A percentile compares a stretch with the other conserved stretches of the same genome.
These are phyloP conservation scores for Wickerhamiella azyma DNA, from an alignment of 805 yeast species.

Conservation along the genomic window DNA sequence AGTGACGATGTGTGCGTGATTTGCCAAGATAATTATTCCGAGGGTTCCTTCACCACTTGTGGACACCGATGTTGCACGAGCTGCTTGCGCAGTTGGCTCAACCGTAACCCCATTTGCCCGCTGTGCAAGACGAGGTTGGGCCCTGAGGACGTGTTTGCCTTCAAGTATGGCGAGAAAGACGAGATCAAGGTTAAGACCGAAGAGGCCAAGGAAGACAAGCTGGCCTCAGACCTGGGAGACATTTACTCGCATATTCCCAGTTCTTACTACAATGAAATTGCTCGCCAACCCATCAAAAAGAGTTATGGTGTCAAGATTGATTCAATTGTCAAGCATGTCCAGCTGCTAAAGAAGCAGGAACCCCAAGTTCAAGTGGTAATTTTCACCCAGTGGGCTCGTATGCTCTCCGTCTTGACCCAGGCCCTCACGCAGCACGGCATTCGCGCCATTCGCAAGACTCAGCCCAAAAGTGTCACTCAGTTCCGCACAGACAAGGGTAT, in stretches of 20 bases:
- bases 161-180: background rate
- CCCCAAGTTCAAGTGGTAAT: conserved; percentile 64
- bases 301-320: conserved; percentile 81
- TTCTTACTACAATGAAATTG: conserved; percentile 27
- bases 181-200: background rate
- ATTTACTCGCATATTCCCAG: conserved; percentile 21
- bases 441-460: conserved; percentile 1
- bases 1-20: conserved; percentile 42
- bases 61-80: conserved; percentile 84
- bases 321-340: conserved; percentile 57
- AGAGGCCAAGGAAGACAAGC: background rate
- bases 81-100: conserved; percentile 67
- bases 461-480: conserved; percentile 29
- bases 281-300: conserved; percentile 28
- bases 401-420: conserved; percentile 49
- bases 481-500: conserved; percentile 48
- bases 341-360: conserved; percentile 46
- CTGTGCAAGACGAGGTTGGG: conserved; percentile 52
- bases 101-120: conserved; percentile 51
- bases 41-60: conserved; percentile 76
- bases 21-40: conserved; percentile 53
- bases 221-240: conserved; percentile 8
- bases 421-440: conserved; percentile 44
- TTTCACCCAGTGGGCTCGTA: conserved; percentile 80
- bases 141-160: conserved; percentile 38